Base-by-base conservation (phyloP, 1,284 basidiomycete species). In the Trichosporon sp. region DNA sequence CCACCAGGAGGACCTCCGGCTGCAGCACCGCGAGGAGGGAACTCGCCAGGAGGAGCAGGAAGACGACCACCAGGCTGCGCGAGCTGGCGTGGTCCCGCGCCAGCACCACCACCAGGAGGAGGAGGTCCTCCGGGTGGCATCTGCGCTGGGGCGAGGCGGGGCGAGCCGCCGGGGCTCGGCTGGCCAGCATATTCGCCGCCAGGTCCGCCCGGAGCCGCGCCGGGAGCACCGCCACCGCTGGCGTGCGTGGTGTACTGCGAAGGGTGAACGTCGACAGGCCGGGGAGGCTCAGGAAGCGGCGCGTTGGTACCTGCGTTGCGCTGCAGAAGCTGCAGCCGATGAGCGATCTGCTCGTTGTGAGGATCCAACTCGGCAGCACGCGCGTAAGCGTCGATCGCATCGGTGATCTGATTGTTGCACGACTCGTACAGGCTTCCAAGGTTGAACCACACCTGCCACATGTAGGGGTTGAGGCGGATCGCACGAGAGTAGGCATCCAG, bases 361-460 rank as follows among this genome's bases (percentile, higher is more conserved):
- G 91, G 91, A 77, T 96, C 94, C 32, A 96, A 87, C 79, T 96
- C 93, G 61, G 88, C 87, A 0, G 94, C 94, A 21, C 93, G 86
- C 8, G 91, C 90, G 74, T 99, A 99, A 0, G 96, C 95, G 73
- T 99, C 95, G 75, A 99, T 97, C 32, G 96, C 95, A 76, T 99
- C 96, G 54, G 90, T 89, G 76, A 98, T 94, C 81, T 99, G 96
- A 79, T 99, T 98, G 83, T 99, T 99, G 85, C 95, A 99, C 69
- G 90, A 91, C 81, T 99, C 95, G 78, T 99, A 99, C 0, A 99
- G 84, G 69, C 89, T 92, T 56, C 95, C 96, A 27, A 99, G 87
- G 81, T 99, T 95, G 81, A 95, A 98, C 95, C 96, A 99, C 3
- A 99, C 95, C 80, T 99, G 95, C 58, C 92, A 94, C 70, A 99